Conservation (phyloP, 306 rosid species). For the Corylus americana region DNA sequence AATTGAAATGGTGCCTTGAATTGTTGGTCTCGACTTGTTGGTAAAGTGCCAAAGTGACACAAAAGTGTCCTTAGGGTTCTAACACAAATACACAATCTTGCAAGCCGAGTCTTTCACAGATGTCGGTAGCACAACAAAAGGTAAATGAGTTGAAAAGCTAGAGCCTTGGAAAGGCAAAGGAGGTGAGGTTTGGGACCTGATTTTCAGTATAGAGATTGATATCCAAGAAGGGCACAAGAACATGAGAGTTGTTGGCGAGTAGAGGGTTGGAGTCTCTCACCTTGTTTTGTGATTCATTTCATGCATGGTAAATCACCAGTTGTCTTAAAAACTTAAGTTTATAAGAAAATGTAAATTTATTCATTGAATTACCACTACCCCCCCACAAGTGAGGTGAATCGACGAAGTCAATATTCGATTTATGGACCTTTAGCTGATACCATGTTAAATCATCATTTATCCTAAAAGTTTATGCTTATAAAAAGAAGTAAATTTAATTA, state of each 20-base stretch:
- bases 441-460: too few species aligned
- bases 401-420: too few species aligned
- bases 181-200: slow-evolving; percentile 9
- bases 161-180: slow-evolving; percentile 11
- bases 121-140: slow-evolving; percentile 8
- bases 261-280: slow-evolving; percentile 19
- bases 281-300: too few species aligned
- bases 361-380: too few species aligned
- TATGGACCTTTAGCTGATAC: too few species aligned
- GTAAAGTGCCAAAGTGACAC: slow-evolving; percentile 45
- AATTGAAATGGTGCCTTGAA: slow-evolving; percentile 3
- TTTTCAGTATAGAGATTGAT: not conserved
- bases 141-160: slow-evolving; percentile 1
- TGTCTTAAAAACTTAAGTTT: too few species aligned
- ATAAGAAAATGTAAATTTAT: too few species aligned
- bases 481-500: too few species aligned
- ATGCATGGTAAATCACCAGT: too few species aligned
- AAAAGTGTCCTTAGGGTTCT: slow-evolving; percentile 40
- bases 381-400: too few species aligned
- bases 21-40: slow-evolving; percentile 17
- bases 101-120: slow-evolving; percentile 17
- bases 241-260: slow-evolving; percentile 35
- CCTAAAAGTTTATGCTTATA: too few species aligned
- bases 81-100: slow-evolving; percentile 39
- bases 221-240: slow-evolving; percentile 43